phyloP scores from a whole-genome alignment of 805 yeast genomes.

The Hanseniaspora vineae region DNA sequence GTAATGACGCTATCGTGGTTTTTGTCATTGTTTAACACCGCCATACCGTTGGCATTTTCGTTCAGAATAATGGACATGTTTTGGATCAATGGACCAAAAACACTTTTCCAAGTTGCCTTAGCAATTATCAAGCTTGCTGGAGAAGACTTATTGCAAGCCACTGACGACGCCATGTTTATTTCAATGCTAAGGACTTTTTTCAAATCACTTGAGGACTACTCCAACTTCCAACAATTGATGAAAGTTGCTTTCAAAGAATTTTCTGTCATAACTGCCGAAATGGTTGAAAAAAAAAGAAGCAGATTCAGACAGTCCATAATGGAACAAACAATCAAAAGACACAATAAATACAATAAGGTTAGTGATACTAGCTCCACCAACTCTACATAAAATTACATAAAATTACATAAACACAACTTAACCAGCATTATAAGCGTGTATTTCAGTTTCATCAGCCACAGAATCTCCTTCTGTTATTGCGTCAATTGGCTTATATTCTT shows the following conservation, averaged over 20 bases:
- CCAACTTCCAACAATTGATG: slow-evolving; percentile 78
- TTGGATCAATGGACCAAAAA: slow-evolving; percentile 78
- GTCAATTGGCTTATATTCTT: too few relatives aligned
- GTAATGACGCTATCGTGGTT: slow-evolving; percentile 97
- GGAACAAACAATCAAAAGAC: neutral
- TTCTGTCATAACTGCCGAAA: slow-evolving; percentile 36
- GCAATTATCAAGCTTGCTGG: slow-evolving; percentile 87
- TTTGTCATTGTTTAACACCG: slow-evolving; percentile 71
- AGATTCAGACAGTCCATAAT: neutral
- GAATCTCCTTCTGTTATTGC: too few relatives aligned
- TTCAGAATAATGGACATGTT: slow-evolving; percentile 84
- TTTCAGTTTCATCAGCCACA: too few relatives aligned
- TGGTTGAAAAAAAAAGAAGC: neutral
- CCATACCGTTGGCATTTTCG: slow-evolving; percentile 92
- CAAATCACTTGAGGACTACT: slow-evolving; percentile 59
- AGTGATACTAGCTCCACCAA: too few relatives aligned
- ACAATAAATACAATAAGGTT: neutral
- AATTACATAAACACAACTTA: too few relatives aligned
- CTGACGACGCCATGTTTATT: slow-evolving; percentile 88
- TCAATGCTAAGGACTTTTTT: slow-evolving; percentile 77
- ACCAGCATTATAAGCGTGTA: too few relatives aligned
- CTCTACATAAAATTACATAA: too few relatives aligned
- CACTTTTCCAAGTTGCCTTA: slow-evolving; percentile 83
- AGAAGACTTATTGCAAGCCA: slow-evolving; percentile 61
- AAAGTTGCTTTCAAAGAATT: slow-evolving; percentile 92